Base-by-base conservation (phyloP, 2,329 filamentous ascomycete genomes). In the Colletotrichum salicis region DNA sequence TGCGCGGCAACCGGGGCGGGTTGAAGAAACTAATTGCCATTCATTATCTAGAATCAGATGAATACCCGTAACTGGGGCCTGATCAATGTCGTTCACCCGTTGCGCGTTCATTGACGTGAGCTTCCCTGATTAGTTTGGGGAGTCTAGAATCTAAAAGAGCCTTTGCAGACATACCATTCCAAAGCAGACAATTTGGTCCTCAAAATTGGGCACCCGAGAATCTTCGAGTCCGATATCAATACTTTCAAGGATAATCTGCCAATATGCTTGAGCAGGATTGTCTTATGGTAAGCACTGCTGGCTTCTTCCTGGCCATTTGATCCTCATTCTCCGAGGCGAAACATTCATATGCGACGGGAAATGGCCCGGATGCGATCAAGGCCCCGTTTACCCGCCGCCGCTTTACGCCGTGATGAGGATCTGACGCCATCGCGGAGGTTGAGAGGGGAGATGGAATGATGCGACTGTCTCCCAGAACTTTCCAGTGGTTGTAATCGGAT, bases 11-110 rank as follows among this genome's bases (percentile, higher is more conserved):
- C 4, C n/a, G n/a, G 48, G 48, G 8, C 10, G 8, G 7, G 22
- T 24, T 24, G 48, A 22, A 27, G 48, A 52, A 3, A 52, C n/a
- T 8, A 52, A n/a, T 52, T 52, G n/a, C 48, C n/a, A 22, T 27
- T 52, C 48, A 0, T 27, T 52, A 19, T 52, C 48, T 52, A 52
- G 10, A 6, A 27, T 52, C 1, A 52, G n/a, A 13, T 52, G 48
- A 0, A 52, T 1, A 1, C 12, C 8, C 8, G 4, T 12, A 2
- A 1, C 48, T 52, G 0, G 22, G 48, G 10, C 1, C 10, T 3
- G 0, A 6, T 24, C 22, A 52, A 52, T 5, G 3, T 13, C 48
- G n/a, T n/a, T 52, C 10, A 24, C 3, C 48, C 8, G 24, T 52
- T 52, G 48, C 1, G 48, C 48, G n/a, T 0, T 13, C 48, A 52